These are phyloP conservation scores for Metschnikowia rubicola DNA, from an alignment of 805 yeast species.

Conservation along the genomic window DNA sequence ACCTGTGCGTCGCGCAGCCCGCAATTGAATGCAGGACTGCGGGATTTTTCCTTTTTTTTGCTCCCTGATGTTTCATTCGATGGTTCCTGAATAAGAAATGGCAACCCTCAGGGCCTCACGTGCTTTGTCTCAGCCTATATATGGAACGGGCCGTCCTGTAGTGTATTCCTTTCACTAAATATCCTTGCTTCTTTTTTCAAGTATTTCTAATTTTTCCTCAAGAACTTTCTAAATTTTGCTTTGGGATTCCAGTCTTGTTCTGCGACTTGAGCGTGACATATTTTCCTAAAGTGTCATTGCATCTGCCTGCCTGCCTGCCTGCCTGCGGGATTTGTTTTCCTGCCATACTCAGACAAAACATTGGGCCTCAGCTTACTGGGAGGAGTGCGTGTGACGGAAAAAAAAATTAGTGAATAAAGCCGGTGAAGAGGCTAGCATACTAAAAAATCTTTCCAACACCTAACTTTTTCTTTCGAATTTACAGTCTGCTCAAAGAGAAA, in stretches of 20 bases:
- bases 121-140: conserved; percentile 1
- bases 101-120: conserved; percentile 4
- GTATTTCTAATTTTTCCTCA: not conserved
- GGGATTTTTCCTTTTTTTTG: not conserved
- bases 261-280: too few species aligned
- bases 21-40: too few species aligned
- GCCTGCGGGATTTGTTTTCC: too few species aligned
- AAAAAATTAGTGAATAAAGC: conserved; percentile 2
- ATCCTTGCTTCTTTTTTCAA: not conserved
- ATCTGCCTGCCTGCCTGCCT: too few species aligned
- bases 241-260: too few species aligned
- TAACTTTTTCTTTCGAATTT: too few species aligned
- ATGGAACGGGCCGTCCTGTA: conserved; percentile 1
- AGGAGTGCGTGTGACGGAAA: not conserved
- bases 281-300: too few species aligned
- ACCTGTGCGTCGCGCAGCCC: too few species aligned
- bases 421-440: not conserved
- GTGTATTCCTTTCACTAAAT: not conserved
- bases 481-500: not conserved
- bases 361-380: not conserved
- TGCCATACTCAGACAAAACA: not conserved
- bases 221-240: not conserved
- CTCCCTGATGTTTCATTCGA: not conserved
- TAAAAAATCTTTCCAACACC: too few species aligned
- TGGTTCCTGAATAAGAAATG: not conserved